Percentiles rank a stretch among this genome's conserved stretches.
phyloP scores from a whole-genome alignment of 139 green algal genomes.

The Chlamydomonas schloesseri region DNA sequence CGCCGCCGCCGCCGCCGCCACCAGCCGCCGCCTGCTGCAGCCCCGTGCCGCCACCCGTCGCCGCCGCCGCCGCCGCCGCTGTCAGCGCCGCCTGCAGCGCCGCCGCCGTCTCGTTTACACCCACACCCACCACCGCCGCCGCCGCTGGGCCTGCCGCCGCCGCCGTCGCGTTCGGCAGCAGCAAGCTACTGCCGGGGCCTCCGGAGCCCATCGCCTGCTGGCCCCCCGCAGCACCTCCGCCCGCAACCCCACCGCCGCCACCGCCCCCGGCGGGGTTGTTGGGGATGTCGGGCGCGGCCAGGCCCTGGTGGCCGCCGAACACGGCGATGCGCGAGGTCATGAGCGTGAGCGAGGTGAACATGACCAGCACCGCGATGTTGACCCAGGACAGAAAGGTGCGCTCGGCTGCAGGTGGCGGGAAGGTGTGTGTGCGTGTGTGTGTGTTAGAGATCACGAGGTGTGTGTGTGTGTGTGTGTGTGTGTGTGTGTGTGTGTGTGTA shows the following conservation, averaged over 20 bases:
- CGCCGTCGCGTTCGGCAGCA: too few species aligned
- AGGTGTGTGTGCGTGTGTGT: too few species aligned
- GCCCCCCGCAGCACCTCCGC: neutral
- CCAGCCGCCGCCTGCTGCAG: too few species aligned
- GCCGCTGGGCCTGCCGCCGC: too few species aligned
- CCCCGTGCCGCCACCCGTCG: too few species aligned
- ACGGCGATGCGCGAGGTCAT: slow-evolving; percentile 42
- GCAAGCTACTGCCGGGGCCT: too few species aligned
- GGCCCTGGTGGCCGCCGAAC: neutral
- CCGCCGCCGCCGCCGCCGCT: too few species aligned
- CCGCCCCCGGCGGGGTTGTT: neutral
- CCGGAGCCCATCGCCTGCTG: neutral
- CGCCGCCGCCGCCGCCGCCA: too few species aligned
- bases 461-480: too few species aligned
- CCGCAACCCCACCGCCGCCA: neutral
- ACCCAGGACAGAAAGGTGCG: slow-evolving; percentile 93
- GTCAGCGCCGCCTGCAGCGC: neutral
- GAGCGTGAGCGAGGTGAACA: slow-evolving; percentile 74
- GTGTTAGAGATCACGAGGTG: too few species aligned
- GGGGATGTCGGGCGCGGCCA: neutral
- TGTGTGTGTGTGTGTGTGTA: too few species aligned
- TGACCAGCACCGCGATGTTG: slow-evolving; percentile 81
- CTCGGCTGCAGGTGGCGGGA: slow-evolving; percentile 88
- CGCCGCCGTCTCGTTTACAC: too few species aligned
- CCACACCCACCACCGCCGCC: neutral